A percentile compares a stretch with the other conserved stretches of the same genome.
These are phyloP conservation scores for Cryptococcus sp. DNA, from an alignment of 1,284 basidiomycete species.

Conservation along the genomic window DNA sequence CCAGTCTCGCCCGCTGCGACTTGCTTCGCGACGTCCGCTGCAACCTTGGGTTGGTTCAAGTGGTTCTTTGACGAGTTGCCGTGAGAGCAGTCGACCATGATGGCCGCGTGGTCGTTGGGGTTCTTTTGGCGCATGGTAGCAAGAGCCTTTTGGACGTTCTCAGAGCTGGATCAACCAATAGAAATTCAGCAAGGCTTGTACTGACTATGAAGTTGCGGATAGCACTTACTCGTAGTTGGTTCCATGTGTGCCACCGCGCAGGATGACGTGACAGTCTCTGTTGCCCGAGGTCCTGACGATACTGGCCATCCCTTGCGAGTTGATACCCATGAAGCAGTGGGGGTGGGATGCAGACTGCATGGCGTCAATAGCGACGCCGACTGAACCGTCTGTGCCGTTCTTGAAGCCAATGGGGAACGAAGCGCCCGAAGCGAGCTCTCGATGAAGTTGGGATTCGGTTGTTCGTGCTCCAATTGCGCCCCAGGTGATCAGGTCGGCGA, in stretches of 20 bases:
- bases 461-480: constrained; percentile 96
- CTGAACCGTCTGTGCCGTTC: constrained; percentile 94
- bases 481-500: constrained; percentile 94
- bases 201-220: neutral
- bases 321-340: constrained; percentile 98
- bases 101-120: constrained; percentile 47
- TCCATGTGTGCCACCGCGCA: constrained; percentile 83
- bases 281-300: constrained; percentile 96
- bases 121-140: constrained; percentile 69
- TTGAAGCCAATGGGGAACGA: constrained; percentile 75
- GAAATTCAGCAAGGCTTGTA: neutral
- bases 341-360: constrained; percentile 90
- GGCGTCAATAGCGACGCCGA: constrained; percentile 83
- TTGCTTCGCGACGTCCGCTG: constrained; percentile 75
- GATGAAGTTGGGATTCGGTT: constrained; percentile 95
- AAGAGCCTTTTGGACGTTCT: constrained; percentile 73
- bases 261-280: constrained; percentile 87
- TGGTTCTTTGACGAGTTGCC: constrained; percentile 93
- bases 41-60: constrained; percentile 81
- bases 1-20: constrained; percentile 71
- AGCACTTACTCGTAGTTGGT: constrained; percentile 70
- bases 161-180: constrained; percentile 36
- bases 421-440: constrained; percentile 57
- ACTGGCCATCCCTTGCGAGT: constrained; percentile 85
- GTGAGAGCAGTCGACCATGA: constrained; percentile 57